A percentile compares a stretch with the other conserved stretches of the same genome.
Evolutionary conservation across 208 protist genomes (phyloP).

Genomic region (Trypanosoma lewisi): DNA sequence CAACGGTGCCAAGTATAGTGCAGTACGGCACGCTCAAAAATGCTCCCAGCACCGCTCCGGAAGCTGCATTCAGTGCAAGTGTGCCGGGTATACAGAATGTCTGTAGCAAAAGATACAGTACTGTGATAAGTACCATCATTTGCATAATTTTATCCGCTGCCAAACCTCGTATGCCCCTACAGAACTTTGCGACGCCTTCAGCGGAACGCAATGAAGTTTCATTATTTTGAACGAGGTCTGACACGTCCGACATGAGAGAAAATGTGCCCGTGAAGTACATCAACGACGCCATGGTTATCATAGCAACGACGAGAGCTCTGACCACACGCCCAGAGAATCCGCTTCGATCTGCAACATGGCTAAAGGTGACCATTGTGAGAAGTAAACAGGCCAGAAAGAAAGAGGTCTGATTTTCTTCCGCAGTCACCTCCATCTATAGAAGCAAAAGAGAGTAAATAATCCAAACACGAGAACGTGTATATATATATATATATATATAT

Average conservation of each 20-base stretch:
- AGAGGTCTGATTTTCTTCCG: not conserved
- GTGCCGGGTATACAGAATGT: slow-evolving; percentile 90
- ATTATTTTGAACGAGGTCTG: slow-evolving; percentile 22
- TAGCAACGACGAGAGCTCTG: slow-evolving; percentile 18
- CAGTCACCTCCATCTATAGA: not conserved
- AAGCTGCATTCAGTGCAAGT: slow-evolving; percentile 75
- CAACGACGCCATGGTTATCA: slow-evolving; percentile 5
- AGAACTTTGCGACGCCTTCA: slow-evolving; percentile 44
- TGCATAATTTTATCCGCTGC: slow-evolving; percentile 31
- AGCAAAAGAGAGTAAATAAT: too few species aligned
- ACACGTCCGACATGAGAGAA: slow-evolving; percentile 26
- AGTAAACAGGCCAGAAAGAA: slow-evolving; percentile 23
- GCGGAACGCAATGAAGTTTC: slow-evolving; percentile 39
- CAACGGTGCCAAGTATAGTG: slow-evolving; percentile 52
- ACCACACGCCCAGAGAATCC: slow-evolving; percentile 12
- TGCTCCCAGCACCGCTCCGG: slow-evolving; percentile 77
- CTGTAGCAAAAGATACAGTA: slow-evolving; percentile 74
- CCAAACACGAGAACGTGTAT: too few species aligned
- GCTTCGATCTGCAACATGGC: slow-evolving; percentile 25
- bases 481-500: not conserved
- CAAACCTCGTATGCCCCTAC: slow-evolving; percentile 23
- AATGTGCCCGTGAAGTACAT: slow-evolving; percentile 46
- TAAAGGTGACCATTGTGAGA: slow-evolving; percentile 21
- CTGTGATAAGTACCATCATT: slow-evolving; percentile 43
- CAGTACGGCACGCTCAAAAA: slow-evolving; percentile 64